phyloP scores from a whole-genome alignment of 2,329 filamentous ascomycete genomes.

The Pseudopithomyces chartarum region DNA sequence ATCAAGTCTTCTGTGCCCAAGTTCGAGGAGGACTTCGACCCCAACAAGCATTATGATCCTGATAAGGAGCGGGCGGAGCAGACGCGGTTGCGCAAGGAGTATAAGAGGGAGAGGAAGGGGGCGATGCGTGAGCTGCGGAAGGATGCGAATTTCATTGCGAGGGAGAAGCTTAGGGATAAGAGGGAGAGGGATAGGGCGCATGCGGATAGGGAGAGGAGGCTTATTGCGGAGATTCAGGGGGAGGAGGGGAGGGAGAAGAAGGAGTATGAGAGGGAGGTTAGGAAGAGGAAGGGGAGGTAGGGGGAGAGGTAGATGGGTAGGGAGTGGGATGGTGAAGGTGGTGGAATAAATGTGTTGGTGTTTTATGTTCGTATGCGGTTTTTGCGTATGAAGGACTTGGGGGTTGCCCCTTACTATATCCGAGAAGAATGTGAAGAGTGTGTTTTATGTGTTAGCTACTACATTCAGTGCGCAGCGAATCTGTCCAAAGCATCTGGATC shows the following conservation, averaged over 20 bases:
- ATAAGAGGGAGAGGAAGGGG: slow-evolving; percentile 94
- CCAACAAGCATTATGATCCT: slow-evolving; percentile 95
- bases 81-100: slow-evolving; percentile 83
- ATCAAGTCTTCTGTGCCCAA: slow-evolving; percentile 90
- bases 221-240: slow-evolving; percentile 94
- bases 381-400: too few relatives aligned
- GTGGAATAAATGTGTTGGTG: neutral
- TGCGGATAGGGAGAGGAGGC: slow-evolving; percentile 91
- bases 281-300: slow-evolving; percentile 62
- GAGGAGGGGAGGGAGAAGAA: slow-evolving; percentile 89
- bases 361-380: neutral
- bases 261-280: slow-evolving; percentile 85
- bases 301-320: neutral
- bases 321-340: neutral
- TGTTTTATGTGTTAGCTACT: too few relatives aligned
- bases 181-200: slow-evolving; percentile 92
- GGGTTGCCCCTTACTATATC: too few relatives aligned
- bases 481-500: too few relatives aligned
- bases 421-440: too few relatives aligned
- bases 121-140: slow-evolving; percentile 93
- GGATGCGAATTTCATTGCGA: slow-evolving; percentile 90
- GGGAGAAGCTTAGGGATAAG: slow-evolving; percentile 89
- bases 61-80: slow-evolving; percentile 86
- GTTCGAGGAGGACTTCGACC: slow-evolving; percentile 95
- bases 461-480: too few relatives aligned